Conservation (phyloP, 2,329 filamentous ascomycete species). For the Cercospora zeae-maydis region DNA sequence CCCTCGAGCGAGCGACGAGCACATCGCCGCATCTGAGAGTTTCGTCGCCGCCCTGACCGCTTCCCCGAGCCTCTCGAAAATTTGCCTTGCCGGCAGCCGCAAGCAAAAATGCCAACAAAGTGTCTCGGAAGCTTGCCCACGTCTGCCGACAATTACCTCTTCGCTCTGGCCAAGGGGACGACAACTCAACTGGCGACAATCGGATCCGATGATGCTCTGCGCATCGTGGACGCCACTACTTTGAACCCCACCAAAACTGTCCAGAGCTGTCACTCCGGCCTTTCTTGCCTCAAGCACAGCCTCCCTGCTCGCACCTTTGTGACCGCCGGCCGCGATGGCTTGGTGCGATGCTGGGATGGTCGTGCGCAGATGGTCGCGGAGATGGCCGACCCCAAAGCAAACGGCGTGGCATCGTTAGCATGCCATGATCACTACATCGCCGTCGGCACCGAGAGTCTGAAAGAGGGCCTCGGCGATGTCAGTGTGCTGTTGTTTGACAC, state of each 20-base stretch:
- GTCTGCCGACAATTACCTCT: constrained; percentile 48
- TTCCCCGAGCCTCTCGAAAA: background rate
- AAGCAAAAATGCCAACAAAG: constrained; percentile 3
- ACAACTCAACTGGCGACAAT: constrained; percentile 54
- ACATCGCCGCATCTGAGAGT: background rate
- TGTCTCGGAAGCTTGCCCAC: constrained; percentile 10
- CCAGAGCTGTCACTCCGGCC: constrained; percentile 56
- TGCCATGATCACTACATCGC: constrained; percentile 61
- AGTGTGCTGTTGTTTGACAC: constrained; percentile 41
- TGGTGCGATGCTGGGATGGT: constrained; percentile 43
- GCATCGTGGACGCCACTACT: constrained; percentile 59
- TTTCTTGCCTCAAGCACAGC: constrained; percentile 57
- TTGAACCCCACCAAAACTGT: constrained; percentile 53
- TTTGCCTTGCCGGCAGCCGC: background rate
- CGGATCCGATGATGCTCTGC: constrained; percentile 67
- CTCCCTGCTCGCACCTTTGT: constrained; percentile 48
- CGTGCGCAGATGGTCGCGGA: constrained; percentile 23
- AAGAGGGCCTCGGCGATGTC: constrained; percentile 40
- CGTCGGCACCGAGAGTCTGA: constrained; percentile 62
- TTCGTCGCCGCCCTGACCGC: background rate
- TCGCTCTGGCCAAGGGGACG: constrained; percentile 49
- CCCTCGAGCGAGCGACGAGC: background rate
- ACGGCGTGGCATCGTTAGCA: constrained; percentile 63
- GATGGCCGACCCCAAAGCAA: constrained; percentile 43
- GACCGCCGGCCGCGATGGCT: constrained; percentile 69